A percentile compares a stretch with the other conserved stretches of the same genome.
These are phyloP conservation scores for Marsdenia floribunda DNA, from an alignment of 257 asterid species.

Conservation along the genomic window DNA sequence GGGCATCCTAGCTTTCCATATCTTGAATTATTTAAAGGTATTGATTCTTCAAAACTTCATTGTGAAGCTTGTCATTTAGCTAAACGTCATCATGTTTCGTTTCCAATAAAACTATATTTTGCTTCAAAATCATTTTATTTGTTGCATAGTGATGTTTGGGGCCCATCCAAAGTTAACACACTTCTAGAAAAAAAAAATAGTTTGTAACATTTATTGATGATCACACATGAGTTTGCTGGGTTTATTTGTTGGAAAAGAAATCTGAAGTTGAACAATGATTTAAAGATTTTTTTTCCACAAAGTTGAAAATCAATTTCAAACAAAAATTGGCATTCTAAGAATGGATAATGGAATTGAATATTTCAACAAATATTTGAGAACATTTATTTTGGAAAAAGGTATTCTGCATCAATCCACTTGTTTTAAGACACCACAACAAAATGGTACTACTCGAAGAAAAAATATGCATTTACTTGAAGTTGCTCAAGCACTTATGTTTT, in stretches of 20 bases:
- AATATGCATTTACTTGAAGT: background rate
- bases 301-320: too few species aligned
- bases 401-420: background rate
- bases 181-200: too few species aligned
- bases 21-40: too few species aligned
- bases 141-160: too few species aligned
- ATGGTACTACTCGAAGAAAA: background rate
- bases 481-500: background rate
- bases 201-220: background rate
- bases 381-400: background rate
- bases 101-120: background rate
- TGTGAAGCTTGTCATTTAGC: too few species aligned
- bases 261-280: too few species aligned
- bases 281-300: too few species aligned
- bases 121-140: too few species aligned
- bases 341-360: background rate
- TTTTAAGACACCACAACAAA: background rate
- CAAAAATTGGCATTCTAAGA: background rate
- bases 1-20: background rate
- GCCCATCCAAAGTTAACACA: too few species aligned
- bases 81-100: too few species aligned
- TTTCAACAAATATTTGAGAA: too few species aligned
- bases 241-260: background rate
- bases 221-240: background rate
- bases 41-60: too few species aligned